A percentile compares a stretch with the other conserved stretches of the same genome.
phyloP scores from a whole-genome alignment of 345 rosid genomes.

The Eucalyptus pauciflora region DNA sequence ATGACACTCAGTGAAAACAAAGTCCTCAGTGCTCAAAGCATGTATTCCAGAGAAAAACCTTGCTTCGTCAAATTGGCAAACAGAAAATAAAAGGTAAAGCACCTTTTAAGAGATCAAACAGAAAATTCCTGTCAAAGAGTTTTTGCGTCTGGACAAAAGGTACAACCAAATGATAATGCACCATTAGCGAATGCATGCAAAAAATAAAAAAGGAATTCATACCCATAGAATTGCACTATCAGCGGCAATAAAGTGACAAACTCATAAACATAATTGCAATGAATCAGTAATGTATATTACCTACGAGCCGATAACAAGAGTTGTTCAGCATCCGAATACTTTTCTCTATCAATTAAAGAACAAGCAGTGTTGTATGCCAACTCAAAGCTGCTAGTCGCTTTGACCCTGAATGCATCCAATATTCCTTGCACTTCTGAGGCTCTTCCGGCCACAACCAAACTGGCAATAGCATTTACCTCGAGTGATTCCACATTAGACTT shows the following conservation, averaged over 20 bases:
- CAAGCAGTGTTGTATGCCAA: conserved; percentile 88
- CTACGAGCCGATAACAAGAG: conserved; percentile 74
- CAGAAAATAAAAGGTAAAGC: background rate
- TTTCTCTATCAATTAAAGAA: conserved; percentile 60
- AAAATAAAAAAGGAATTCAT: background rate
- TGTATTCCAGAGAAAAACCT: background rate
- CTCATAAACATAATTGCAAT: background rate
- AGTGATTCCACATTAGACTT: conserved; percentile 42
- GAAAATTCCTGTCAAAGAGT: background rate
- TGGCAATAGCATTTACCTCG: conserved; percentile 65
- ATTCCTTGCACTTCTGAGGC: conserved; percentile 61
- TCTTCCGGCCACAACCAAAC: conserved; percentile 68
- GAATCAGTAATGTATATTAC: conserved; percentile 17
- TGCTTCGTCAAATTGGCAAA: background rate
- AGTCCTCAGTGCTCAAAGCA: background rate
- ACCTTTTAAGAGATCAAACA: background rate
- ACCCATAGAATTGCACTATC: background rate
- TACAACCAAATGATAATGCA: background rate
- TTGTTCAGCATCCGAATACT: conserved; percentile 70
- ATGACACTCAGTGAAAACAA: background rate
- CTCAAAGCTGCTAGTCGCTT: conserved; percentile 66
- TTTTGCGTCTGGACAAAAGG: background rate
- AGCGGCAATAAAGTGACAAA: background rate
- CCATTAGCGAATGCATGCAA: background rate
- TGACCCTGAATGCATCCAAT: conserved; percentile 54